Evolutionary conservation across 2,329 filamentous ascomycete genomes (phyloP).

Genomic region (Cladosporium sp.): DNA sequence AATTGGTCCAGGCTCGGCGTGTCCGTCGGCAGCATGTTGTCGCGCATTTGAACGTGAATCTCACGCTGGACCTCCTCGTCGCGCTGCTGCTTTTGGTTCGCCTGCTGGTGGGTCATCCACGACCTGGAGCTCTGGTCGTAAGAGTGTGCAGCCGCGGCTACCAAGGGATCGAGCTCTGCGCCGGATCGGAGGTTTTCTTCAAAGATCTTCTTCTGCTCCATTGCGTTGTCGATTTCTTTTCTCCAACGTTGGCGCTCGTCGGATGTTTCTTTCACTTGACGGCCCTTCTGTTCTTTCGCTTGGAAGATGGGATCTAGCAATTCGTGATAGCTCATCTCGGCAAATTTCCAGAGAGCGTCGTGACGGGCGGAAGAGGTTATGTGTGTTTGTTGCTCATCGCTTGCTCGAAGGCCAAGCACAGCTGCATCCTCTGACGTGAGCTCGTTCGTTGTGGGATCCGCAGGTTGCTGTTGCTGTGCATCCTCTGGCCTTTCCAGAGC

Average conservation of each 20-base stretch:
- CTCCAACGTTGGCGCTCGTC: conserved; percentile 53
- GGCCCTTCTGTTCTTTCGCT: conserved; percentile 62
- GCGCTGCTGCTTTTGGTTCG: conserved; percentile 6
- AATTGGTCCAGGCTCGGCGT: conserved; percentile 26
- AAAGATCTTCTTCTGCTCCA: conserved; percentile 19
- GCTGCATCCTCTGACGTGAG: conserved; percentile 1
- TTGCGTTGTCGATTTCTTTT: conserved; percentile 38
- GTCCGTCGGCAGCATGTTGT: conserved; percentile 24
- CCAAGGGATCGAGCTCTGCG: conserved; percentile 23
- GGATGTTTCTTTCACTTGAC: conserved; percentile 62
- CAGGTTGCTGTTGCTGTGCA: not conserved
- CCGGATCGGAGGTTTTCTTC: conserved; percentile 30
- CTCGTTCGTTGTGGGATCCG: not conserved
- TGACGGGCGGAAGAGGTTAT: conserved; percentile 37
- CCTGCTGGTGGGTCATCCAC: conserved; percentile 3
- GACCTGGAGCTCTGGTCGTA: not conserved
- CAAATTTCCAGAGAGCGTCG: conserved; percentile 85
- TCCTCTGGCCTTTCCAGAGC: not conserved
- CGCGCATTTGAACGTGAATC: conserved; percentile 18
- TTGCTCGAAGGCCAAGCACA: not conserved
- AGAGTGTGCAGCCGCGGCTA: conserved; percentile 1
- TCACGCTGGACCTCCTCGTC: conserved; percentile 31
- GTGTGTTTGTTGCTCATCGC: not conserved
- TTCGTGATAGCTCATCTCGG: conserved; percentile 90
- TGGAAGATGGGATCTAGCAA: conserved; percentile 83